Conservation (phyloP, 2,329 filamentous ascomycete species). For the Xylaria sp. region DNA sequence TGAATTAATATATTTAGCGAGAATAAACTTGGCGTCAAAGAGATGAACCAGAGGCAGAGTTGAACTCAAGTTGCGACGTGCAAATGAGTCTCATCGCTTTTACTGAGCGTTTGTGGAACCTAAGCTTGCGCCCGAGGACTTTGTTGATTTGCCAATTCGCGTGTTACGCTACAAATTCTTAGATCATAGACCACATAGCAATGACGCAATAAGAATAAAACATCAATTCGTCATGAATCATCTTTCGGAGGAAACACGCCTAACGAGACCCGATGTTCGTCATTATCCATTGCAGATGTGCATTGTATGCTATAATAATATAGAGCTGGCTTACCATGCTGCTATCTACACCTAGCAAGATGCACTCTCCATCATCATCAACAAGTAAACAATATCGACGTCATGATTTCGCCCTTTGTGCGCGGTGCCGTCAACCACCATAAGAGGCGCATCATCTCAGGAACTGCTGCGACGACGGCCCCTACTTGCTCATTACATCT, state of each 20-base stretch:
- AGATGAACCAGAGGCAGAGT: neutral
- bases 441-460: conserved; percentile 34
- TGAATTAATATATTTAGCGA: neutral
- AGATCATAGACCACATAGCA: neutral
- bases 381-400: conserved; percentile 37
- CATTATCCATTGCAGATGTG: neutral
- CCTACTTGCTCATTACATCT: neutral
- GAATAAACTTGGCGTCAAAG: neutral
- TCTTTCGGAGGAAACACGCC: neutral
- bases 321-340: neutral
- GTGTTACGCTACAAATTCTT: neutral
- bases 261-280: neutral
- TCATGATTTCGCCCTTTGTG: conserved; percentile 43
- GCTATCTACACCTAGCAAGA: neutral
- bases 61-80: neutral
- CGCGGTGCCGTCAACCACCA: conserved; percentile 35
- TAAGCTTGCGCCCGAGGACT: neutral
- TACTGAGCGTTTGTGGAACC: neutral
- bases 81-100: neutral
- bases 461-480: conserved; percentile 24
- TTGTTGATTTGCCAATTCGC: conserved; percentile 2
- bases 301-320: neutral
- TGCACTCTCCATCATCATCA: conserved; percentile 4
- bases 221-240: conserved; percentile 6
- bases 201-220: conserved; percentile 8